Evolutionary conservation across 257 asterid genomes (phyloP), one percentile per base, ranked within the genome.

Genomic region (Solanum chilense): DNA sequence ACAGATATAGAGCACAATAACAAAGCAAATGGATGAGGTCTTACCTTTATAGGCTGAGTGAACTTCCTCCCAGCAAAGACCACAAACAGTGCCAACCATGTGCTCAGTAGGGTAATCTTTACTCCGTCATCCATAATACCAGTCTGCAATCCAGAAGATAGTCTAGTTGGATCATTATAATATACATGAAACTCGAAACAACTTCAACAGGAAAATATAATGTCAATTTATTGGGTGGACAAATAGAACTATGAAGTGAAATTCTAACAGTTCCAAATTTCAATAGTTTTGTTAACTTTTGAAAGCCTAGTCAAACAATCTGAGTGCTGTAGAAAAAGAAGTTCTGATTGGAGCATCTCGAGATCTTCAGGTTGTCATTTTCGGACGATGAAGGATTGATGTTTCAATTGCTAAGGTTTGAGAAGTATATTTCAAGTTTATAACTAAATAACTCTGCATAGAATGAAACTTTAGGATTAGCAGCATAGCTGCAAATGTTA

Each of bases 61-160:
- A 97, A 97, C 88, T 97, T 97, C 91, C 99, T 95, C 52, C 96
- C 99, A 3, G 99, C 98, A 84, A 97, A 95, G 86, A 95, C 92
- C 13, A 89, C 85, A 86, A 97, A 93, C 74, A 95, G 98, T 11
- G 93, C 92, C 98, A 93, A 93, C 99, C 99, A 97, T 77, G 91
- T 88, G 13, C 94, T 94, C 90, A 97, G 85, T 87, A 97, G 84
- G 71, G 89, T 52, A n/a, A 89, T 91, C 80, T 95, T 94, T 27
- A 92, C 91, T 76, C 94, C 94, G 60, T 93, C 98, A 86, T 94
- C 96, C 99, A 97, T 95, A 90, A 95, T 76, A 56, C 98, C 98
- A 78, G 90, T 91, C 99, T 95, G 92, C 64, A 90, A 42, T 20
- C 60, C 77, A 68, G 47, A 49, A 82, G 52, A 70, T 27, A 29